Evolutionary conservation across 2,329 filamentous ascomycete genomes (phyloP).

Genomic region (Penicillium sp.): DNA sequence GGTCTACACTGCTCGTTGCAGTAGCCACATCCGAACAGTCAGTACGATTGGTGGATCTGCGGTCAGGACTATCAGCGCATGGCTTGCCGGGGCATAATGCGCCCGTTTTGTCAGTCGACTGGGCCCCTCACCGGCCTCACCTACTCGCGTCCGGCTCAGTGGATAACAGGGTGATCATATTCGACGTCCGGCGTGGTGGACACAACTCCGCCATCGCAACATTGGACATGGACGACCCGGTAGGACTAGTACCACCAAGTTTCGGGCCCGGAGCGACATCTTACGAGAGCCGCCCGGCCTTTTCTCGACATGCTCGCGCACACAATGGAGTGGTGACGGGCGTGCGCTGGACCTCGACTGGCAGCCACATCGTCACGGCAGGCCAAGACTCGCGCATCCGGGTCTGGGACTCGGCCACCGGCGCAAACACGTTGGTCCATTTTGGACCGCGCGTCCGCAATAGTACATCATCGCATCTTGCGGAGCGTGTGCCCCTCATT

Average conservation of each 20-base stretch:
- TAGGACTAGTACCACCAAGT: constrained; percentile 56
- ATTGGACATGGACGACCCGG: constrained; percentile 78
- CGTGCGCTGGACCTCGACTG: constrained; percentile 78
- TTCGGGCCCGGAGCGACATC: constrained; percentile 33
- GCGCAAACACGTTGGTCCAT: constrained; percentile 81
- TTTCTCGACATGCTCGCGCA: constrained; percentile 54
- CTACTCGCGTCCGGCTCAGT: constrained; percentile 79
- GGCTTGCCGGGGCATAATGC: constrained; percentile 66
- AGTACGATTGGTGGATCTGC: constrained; percentile 80
- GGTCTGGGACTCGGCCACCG: constrained; percentile 78
- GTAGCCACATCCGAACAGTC: constrained; percentile 83
- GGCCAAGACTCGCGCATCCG: constrained; percentile 81
- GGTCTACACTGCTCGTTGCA: constrained; percentile 71
- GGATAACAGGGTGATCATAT: constrained; percentile 79
- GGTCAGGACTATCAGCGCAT: constrained; percentile 73
- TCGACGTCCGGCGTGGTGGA: constrained; percentile 75
- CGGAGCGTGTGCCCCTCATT: constrained; percentile 60
- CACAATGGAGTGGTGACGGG: constrained; percentile 83
- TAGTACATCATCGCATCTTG: constrained; percentile 55
- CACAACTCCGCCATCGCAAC: constrained; percentile 68
- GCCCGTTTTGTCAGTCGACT: constrained; percentile 66
- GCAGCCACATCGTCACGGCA: constrained; percentile 70
- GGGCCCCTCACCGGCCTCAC: constrained; percentile 79
- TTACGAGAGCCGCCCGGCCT: constrained; percentile 39
- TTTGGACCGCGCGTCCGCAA: constrained; percentile 84